Percentiles rank a stretch among this genome's conserved stretches.
These are phyloP conservation scores for Yamadazyma oceani DNA, from an alignment of 1,139 yeast species.

Conservation along the genomic window DNA sequence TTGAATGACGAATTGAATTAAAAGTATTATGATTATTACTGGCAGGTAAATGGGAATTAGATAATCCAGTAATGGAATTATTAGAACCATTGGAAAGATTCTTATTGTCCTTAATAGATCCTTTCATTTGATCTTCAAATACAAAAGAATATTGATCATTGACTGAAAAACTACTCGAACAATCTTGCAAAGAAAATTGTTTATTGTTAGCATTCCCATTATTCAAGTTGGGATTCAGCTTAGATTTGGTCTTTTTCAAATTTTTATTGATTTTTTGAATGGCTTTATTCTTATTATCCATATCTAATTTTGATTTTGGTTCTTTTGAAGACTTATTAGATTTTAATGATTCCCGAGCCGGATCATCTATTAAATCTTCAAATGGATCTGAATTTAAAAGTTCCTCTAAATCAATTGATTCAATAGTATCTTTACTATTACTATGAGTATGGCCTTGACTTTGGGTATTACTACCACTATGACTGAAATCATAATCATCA, in stretches of 20 bases:
- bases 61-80: too few relatives aligned
- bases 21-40: neutral
- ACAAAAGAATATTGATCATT: conserved; percentile 2
- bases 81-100: neutral
- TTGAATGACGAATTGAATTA: conserved; percentile 3
- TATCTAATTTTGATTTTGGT: too few relatives aligned
- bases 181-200: conserved; percentile 27
- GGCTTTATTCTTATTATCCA: conserved; percentile 4
- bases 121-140: conserved; percentile 3
- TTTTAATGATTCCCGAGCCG: neutral
- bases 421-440: conserved; percentile 6
- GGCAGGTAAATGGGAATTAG: too few relatives aligned
- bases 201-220: conserved; percentile 12
- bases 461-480: neutral
- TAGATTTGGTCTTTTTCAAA: conserved; percentile 4
- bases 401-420: conserved; percentile 13
- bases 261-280: neutral
- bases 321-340: too few relatives aligned
- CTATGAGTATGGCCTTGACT: neutral
- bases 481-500: conserved; percentile 5
- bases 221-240: conserved; percentile 2
- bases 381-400: conserved; percentile 18
- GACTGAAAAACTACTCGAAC: conserved; percentile 23
- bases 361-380: conserved; percentile 6
- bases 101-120: neutral